Percentiles rank a stretch among this genome's conserved stretches.
phyloP scores from a whole-genome alignment of 2,329 filamentous ascomycete genomes.

The Emmonsiellopsis sp. region DNA sequence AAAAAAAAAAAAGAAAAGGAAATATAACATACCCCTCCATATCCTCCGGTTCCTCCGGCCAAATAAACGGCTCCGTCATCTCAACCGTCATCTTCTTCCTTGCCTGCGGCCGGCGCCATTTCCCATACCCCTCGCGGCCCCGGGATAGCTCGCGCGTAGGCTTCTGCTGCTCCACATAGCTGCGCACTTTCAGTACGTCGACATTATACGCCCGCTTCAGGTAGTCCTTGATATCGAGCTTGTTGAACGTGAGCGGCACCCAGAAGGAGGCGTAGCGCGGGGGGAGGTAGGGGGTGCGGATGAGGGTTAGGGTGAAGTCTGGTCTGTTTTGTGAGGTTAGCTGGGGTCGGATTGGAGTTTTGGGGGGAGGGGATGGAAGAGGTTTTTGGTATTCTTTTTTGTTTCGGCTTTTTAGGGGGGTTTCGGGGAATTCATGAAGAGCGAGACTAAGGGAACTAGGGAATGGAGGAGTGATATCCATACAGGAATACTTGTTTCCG shows the following conservation, averaged over 20 bases:
- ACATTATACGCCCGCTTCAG: slow-evolving; percentile 79
- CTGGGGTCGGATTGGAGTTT: not conserved
- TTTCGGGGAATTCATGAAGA: not conserved
- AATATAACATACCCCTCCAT: slow-evolving; percentile 44
- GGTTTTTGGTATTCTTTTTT: not conserved
- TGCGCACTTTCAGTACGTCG: slow-evolving; percentile 62
- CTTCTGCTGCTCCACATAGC: slow-evolving; percentile 64
- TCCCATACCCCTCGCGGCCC: slow-evolving; percentile 38
- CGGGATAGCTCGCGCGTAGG: slow-evolving; percentile 38
- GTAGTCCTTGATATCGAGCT: slow-evolving; percentile 94
- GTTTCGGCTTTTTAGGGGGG: not conserved
- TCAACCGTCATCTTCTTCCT: slow-evolving; percentile 94
- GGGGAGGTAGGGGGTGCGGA: slow-evolving; percentile 62
- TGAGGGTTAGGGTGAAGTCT: slow-evolving; percentile 68
- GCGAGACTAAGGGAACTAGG: not conserved
- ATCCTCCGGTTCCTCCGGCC: slow-evolving; percentile 62
- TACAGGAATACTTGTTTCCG: slow-evolving; percentile 41
- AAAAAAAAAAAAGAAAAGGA: slow-evolving; percentile 4
- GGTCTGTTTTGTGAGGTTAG: slow-evolving; percentile 48
- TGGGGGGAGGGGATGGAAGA: not conserved
- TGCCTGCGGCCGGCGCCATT: slow-evolving; percentile 60
- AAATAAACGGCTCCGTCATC: slow-evolving; percentile 78
- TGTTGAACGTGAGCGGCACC: slow-evolving; percentile 87
- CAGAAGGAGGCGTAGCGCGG: slow-evolving; percentile 81
- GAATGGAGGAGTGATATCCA: slow-evolving; percentile 6